Conservation (phyloP, 2,329 filamentous ascomycete species). For the Fusarium goolgardi region DNA sequence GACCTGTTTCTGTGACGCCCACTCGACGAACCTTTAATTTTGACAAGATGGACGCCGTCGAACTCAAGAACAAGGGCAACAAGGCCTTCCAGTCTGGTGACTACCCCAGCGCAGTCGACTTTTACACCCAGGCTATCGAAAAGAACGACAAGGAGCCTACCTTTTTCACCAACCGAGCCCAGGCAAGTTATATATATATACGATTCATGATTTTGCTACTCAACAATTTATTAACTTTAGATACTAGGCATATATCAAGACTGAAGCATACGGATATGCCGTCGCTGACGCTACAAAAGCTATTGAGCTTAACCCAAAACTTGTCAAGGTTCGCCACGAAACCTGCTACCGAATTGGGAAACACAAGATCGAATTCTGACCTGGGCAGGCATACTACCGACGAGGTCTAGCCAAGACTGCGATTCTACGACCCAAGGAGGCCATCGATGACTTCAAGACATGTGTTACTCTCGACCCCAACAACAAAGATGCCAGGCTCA, state of each 20-base stretch:
- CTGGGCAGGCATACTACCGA: constrained; percentile 85
- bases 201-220: constrained; percentile 19
- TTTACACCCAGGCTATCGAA: constrained; percentile 89
- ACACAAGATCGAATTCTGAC: constrained; percentile 16
- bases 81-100: constrained; percentile 90
- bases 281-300: constrained; percentile 91
- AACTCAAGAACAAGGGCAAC: constrained; percentile 94
- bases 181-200: constrained; percentile 66
- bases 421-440: constrained; percentile 88
- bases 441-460: constrained; percentile 90
- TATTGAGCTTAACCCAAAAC: constrained; percentile 86
- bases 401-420: constrained; percentile 91
- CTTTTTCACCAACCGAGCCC: constrained; percentile 94
- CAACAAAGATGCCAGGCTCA: constrained; percentile 92
- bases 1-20: constrained; percentile 14
- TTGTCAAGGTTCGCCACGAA: constrained; percentile 77
- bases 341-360: not conserved
- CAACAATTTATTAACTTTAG: constrained; percentile 45
- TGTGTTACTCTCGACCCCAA: constrained; percentile 87
- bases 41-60: constrained; percentile 73
- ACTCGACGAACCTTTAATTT: constrained; percentile 45
- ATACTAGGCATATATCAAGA: constrained; percentile 87
- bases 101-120: constrained; percentile 83
- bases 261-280: constrained; percentile 93
- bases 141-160: constrained; percentile 85